phyloP scores from a whole-genome alignment of 1,284 basidiomycete genomes.

The Pulveroboletus sp. region DNA sequence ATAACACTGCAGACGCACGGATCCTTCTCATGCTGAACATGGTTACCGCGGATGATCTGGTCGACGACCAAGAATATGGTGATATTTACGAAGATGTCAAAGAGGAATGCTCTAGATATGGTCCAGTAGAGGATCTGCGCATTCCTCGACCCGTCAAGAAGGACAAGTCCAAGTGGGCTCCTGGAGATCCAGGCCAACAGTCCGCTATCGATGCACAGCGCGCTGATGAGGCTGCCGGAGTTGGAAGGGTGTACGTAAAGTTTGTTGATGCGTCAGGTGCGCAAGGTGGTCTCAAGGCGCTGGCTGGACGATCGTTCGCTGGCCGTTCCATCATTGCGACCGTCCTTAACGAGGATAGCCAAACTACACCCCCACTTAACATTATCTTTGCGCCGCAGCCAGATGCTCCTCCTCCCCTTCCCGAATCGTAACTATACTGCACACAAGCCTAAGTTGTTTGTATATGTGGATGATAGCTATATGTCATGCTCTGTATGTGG shows the following conservation, averaged over 20 bases:
- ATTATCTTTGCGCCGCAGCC: conserved; percentile 80
- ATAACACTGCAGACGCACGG: conserved; percentile 60
- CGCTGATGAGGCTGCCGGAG: conserved; percentile 84
- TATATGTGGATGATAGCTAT: conserved; percentile 18
- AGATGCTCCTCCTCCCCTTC: conserved; percentile 76
- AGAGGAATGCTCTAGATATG: conserved; percentile 87
- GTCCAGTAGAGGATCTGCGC: conserved; percentile 80
- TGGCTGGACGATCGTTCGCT: conserved; percentile 91
- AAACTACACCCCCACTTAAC: conserved; percentile 76
- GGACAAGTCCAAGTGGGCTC: conserved; percentile 78
- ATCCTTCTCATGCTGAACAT: conserved; percentile 99
- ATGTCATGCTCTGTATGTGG: conserved; percentile 29
- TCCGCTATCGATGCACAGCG: conserved; percentile 66
- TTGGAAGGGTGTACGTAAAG: conserved; percentile 92
- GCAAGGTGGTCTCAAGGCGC: conserved; percentile 70
- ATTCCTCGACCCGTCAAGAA: conserved; percentile 88
- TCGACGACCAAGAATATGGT: conserved; percentile 89
- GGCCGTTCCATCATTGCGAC: conserved; percentile 89
- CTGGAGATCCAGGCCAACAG: conserved; percentile 61
- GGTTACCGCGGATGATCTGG: conserved; percentile 93
- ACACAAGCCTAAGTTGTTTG: conserved; percentile 5
- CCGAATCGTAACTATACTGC: conserved; percentile 33
- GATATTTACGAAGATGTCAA: conserved; percentile 95
- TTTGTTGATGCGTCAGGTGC: conserved; percentile 67
- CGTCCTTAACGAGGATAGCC: conserved; percentile 75